phyloP scores from a whole-genome alignment of 75 land plant species.

The Sequoiadendron giganteum region DNA sequence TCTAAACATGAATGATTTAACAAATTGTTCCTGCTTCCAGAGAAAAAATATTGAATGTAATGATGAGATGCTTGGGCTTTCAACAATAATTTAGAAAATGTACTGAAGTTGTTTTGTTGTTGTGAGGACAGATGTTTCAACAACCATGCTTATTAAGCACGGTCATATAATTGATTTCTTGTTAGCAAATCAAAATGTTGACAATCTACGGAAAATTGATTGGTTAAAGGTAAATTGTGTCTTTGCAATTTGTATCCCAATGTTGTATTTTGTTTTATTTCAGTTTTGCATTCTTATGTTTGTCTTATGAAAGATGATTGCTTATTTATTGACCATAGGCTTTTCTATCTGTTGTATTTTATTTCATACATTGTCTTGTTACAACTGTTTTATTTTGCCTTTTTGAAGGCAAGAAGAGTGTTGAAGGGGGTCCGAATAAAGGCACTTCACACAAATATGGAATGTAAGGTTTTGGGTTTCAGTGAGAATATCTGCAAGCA shows the following conservation, averaged over 20 bases:
- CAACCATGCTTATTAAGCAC: slow-evolving; percentile 62
- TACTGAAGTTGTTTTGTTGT: background rate
- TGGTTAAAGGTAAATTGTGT: slow-evolving; percentile 50
- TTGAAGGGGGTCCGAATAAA: too few relatives aligned
- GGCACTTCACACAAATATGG: slow-evolving; percentile 10
- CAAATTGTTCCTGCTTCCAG: too few relatives aligned
- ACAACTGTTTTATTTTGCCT: background rate
- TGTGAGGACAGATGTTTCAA: slow-evolving; percentile 52
- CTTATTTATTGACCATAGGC: background rate
- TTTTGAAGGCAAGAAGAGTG: too few relatives aligned
- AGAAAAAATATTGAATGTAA: too few relatives aligned
- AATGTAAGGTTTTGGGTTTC: slow-evolving; percentile 70
- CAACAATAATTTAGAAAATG: background rate
- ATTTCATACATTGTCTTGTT: background rate
- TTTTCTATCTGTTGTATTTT: background rate
- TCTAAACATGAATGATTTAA: too few relatives aligned
- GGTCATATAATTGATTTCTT: slow-evolving; percentile 48
- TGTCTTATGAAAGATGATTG: background rate
- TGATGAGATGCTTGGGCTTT: background rate
- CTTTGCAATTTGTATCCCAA: background rate
- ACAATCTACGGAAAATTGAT: slow-evolving; percentile 20
- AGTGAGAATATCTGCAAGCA: slow-evolving; percentile 58
- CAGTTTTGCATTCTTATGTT: background rate
- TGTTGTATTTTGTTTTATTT: background rate
- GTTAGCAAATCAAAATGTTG: slow-evolving; percentile 25